Percentiles rank a stretch among this genome's conserved stretches.
Evolutionary conservation across 2,329 filamentous ascomycete species (phyloP).

Genomic region (Cercospora sp.): DNA sequence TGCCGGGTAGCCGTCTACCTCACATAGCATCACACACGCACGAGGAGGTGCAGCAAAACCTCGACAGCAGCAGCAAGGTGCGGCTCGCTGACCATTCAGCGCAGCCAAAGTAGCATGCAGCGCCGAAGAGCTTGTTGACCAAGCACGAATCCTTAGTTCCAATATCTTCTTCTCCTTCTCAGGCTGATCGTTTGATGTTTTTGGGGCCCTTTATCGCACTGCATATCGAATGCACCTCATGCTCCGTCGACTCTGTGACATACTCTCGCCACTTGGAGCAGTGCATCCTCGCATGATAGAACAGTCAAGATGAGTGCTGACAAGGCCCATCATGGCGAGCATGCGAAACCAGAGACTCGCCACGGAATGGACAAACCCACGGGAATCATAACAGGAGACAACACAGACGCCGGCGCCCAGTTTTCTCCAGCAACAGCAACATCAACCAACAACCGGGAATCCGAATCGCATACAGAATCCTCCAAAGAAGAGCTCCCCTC

Average conservation of each 20-base stretch:
- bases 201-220: neutral
- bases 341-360: conserved; percentile 8
- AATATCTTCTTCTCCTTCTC: neutral
- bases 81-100: neutral
- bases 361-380: conserved; percentile 13
- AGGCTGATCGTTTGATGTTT: neutral
- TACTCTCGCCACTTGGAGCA: neutral
- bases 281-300: neutral
- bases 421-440: neutral
- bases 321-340: conserved; percentile 47
- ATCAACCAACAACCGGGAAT: conserved; percentile 11
- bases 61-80: conserved; percentile 1
- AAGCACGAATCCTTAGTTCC: neutral
- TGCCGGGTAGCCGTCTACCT: conserved; percentile 5
- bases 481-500: neutral
- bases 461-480: conserved; percentile 20
- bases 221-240: neutral
- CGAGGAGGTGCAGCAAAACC: neutral
- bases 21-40: neutral
- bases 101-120: neutral
- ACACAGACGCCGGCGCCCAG: conserved; percentile 13
- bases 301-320: conserved; percentile 10
- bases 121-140: neutral
- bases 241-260: neutral
- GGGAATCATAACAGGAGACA: conserved; percentile 12